Base-by-base conservation (phyloP, 441 rosid genomes). In the Syzygium syzygioides region DNA sequence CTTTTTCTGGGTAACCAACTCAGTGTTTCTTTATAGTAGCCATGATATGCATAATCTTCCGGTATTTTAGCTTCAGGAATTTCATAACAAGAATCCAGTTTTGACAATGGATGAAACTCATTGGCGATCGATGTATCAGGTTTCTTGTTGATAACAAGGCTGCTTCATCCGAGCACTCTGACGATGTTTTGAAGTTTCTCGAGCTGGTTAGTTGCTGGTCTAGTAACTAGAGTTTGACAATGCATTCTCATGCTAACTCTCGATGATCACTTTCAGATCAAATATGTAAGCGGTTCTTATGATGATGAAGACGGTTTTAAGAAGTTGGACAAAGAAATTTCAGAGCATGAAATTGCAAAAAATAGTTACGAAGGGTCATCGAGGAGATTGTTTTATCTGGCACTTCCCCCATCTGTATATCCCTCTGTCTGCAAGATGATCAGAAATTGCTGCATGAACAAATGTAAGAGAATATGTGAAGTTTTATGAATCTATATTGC, bases 341-440 rank as follows among this genome's bases (percentile, higher is more conserved):
- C 96, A 26, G 92, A 92, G 90, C 99, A 97, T 87, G 99, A 98
- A 92, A 52, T 88, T 52, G 95, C 97, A 7, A 97, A 92, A 90
- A 94, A 92, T 87, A 95, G 93, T 91, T 56, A 87, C 15, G 94
- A 96, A 92, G 99, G 96, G 86, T 93, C 98, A 89, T 96, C 98
- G 28, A 93, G 98, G 89, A 97, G 99, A 91, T 93, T 98, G 88
- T 98, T 98, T 92, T 98, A 98, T 91, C 91, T 97, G 86, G 99
- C 99, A 89, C 99, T 98, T 89, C 99, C 99, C 1, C 99, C 99
- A 17, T 96, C 99, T 48, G 98, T 98, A 30, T 98, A 98, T 93
- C 99, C 99, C 79, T 87, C 96, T 91, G 99, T 97, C 71, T 92
- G 95, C 96, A 96, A 90, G 94, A 96, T 98, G 99, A 97, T 98